Conservation (phyloP, 2,329 filamentous ascomycete species). For the Calonectria henricotiae region DNA sequence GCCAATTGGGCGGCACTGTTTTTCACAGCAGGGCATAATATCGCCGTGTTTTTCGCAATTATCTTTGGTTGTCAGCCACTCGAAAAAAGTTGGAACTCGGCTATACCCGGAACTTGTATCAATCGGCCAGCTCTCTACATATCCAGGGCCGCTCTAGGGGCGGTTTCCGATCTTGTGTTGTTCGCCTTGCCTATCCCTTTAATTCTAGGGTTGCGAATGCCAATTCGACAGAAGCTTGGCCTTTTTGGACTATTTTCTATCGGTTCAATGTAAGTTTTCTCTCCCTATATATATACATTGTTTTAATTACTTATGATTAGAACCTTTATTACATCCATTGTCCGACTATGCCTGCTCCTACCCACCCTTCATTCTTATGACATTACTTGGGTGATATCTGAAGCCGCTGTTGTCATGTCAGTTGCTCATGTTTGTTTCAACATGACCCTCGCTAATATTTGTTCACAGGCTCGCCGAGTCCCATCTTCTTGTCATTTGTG, state of each 20-base stretch:
- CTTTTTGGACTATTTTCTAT: constrained; percentile 62
- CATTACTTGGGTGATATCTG: constrained; percentile 41
- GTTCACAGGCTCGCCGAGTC: constrained; percentile 35
- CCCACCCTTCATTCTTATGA: constrained; percentile 17
- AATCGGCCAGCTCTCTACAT: constrained; percentile 64
- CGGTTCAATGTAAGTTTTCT: constrained; percentile 49
- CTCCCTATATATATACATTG: no score
- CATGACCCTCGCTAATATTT: not conserved
- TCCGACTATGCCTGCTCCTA: constrained; percentile 38
- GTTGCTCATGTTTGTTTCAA: not conserved
- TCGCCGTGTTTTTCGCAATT: constrained; percentile 56
- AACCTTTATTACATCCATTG: constrained; percentile 40
- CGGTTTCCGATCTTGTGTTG: constrained; percentile 64
- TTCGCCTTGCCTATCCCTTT: constrained; percentile 63
- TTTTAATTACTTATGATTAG: not conserved
- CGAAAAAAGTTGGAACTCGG: constrained; percentile 47
- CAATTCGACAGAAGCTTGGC: constrained; percentile 62
- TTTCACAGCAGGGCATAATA: not conserved
- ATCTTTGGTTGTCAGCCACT: constrained; percentile 43
- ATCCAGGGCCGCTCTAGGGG: constrained; percentile 63
- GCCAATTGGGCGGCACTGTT: not conserved
- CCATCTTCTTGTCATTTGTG: constrained; percentile 42
- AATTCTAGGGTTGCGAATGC: constrained; percentile 62
- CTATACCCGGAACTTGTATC: constrained; percentile 58
- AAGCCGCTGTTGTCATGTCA: not conserved